Conservation (phyloP, 2,329 filamentous ascomycete species). For the Ophiocordyceps robertsii region DNA sequence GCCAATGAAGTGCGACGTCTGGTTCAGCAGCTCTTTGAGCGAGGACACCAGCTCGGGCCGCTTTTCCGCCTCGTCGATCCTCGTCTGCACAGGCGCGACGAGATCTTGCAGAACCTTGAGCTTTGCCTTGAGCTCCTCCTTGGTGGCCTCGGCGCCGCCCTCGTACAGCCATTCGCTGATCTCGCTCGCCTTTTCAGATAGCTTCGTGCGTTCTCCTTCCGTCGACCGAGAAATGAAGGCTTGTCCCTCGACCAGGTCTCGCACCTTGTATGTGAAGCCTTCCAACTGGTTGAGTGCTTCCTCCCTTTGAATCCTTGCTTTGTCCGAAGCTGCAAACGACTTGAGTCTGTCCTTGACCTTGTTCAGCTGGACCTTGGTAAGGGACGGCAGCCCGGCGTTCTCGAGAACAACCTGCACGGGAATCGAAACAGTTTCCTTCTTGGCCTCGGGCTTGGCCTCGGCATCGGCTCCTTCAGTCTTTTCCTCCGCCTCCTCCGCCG, state of each 20-base stretch:
- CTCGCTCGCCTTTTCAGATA: slow-evolving; percentile 54
- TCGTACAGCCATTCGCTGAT: slow-evolving; percentile 85
- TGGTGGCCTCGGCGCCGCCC: slow-evolving; percentile 64
- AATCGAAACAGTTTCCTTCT: slow-evolving; percentile 44
- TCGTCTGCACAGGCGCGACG: slow-evolving; percentile 61
- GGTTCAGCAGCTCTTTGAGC: slow-evolving; percentile 57
- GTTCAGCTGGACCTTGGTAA: slow-evolving; percentile 34
- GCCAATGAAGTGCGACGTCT: slow-evolving; percentile 56
- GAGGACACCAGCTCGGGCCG: slow-evolving; percentile 56
- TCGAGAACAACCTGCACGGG: slow-evolving; percentile 35
- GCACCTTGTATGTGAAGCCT: slow-evolving; percentile 76
- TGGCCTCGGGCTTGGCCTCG: slow-evolving; percentile 36
- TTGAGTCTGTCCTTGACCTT: slow-evolving; percentile 56
- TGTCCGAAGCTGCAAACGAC: slow-evolving; percentile 78
- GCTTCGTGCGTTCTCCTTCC: slow-evolving; percentile 46
- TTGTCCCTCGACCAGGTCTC: slow-evolving; percentile 69
- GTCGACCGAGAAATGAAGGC: slow-evolving; percentile 62
- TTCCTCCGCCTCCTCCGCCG: slow-evolving; percentile 1
- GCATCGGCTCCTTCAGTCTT: background rate
- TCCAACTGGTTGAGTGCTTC: slow-evolving; percentile 90
- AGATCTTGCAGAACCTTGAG: slow-evolving; percentile 67
- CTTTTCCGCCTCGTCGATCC: slow-evolving; percentile 57
- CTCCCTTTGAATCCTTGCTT: slow-evolving; percentile 60
- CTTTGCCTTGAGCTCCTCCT: slow-evolving; percentile 61
- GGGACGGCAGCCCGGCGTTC: slow-evolving; percentile 34